Base-by-base conservation (phyloP, 139 green algal species). In the Coelastrella sp. region DNA sequence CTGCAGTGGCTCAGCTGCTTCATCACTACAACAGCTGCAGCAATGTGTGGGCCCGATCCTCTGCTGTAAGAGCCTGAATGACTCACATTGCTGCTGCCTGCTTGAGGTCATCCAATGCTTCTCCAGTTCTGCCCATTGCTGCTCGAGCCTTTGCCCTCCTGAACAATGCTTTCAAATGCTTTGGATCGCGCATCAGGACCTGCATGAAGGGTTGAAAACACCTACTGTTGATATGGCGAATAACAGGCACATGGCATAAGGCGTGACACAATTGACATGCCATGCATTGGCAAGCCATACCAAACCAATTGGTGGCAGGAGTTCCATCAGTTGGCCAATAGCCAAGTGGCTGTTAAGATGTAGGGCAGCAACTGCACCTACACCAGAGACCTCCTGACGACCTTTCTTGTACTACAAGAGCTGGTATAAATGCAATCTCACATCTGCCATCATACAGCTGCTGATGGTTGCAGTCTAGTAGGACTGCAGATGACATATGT, bases 81-180 rank as follows among this genome's bases (percentile, higher is more conserved):
- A 82, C 84, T 63, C 62, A 92, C 92, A 82, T 81, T 74, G 73
- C 66, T 57, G 40, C 21, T 7, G 94, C 94, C 6, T 64, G 53
- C 27, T 85, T 53, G 38, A 97, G 79, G 86, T 97, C 94, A 13
- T 85, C 37, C 53, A 90, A 21, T 5, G 94, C 94, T 35, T 85
- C 85, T 15, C 93, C 90, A 0, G 87, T 95, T 50, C 93, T 89
- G 0, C 92, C 89, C 81, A 96, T 72, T 19, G 19, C 45, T 32
- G 85, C 68, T 5, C 85, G 87, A 21, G 94, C 94, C n/a, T 71
- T 85, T 21, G 88, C 94, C 0, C 94, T 79, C 13, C 94, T 88
- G 88, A 94, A 98, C 41, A 96, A 88, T 64, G 94, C 94, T 86
- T 98, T 98, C 19, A 88, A 76, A 77, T 89, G 85, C 3, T 81